Conservation (phyloP, 164 flowering plant species). For the Umbilicus rupestris region DNA sequence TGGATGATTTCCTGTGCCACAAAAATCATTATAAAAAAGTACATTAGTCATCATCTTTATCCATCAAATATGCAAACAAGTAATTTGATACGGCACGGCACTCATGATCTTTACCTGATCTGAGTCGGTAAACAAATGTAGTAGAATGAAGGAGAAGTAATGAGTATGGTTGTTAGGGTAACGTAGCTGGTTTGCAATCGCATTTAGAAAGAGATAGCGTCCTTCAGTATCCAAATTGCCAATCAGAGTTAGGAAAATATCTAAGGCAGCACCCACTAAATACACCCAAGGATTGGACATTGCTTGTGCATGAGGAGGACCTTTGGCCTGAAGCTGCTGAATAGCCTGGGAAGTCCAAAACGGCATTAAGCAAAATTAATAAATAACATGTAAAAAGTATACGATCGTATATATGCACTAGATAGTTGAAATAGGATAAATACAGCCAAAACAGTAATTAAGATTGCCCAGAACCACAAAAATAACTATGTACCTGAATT, state of each 20-base stretch:
- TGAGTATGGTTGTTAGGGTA: slow-evolving; percentile 97
- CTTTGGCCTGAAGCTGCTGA: slow-evolving; percentile 67
- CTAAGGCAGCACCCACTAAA: slow-evolving; percentile 62
- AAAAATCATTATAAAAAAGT: background rate
- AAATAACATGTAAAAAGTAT: background rate
- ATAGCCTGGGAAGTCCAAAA: slow-evolving; percentile 42
- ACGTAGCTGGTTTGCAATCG: slow-evolving; percentile 90
- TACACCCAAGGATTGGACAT: slow-evolving; percentile 39
- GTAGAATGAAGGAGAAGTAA: slow-evolving; percentile 83
- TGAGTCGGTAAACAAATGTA: slow-evolving; percentile 75
- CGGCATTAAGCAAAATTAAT: background rate
- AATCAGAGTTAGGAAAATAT: slow-evolving; percentile 66
- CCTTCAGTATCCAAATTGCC: slow-evolving; percentile 89
- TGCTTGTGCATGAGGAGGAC: slow-evolving; percentile 41
- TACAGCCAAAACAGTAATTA: background rate
- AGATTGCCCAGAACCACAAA: background rate
- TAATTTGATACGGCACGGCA: background rate
- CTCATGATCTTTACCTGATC: slow-evolving; percentile 41
- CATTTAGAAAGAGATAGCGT: slow-evolving; percentile 87
- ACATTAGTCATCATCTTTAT: background rate
- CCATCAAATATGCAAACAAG: slow-evolving; percentile 2
- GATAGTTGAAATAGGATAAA: background rate
- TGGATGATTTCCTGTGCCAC: slow-evolving; percentile 75
- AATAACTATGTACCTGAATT: slow-evolving; percentile 58
- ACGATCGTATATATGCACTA: background rate